Percentiles rank a stretch among this genome's conserved stretches.
phyloP scores from a whole-genome alignment of 2,329 filamentous ascomycete species.

The Apiospora saccharicola region DNA sequence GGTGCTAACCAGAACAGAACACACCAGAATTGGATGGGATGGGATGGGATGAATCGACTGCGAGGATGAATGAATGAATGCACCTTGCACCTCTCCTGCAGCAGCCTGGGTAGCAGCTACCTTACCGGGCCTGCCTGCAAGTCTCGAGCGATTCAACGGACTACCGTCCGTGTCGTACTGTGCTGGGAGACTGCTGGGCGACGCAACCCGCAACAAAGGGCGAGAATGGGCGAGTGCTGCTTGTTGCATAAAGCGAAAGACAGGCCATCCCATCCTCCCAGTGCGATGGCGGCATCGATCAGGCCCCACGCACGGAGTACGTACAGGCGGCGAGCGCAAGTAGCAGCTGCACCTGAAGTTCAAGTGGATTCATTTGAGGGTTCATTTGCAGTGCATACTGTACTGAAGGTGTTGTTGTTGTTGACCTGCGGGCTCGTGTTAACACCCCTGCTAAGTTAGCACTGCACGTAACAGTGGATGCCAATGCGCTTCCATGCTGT shows the following conservation, averaged over 20 bases:
- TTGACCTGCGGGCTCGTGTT: conserved; percentile 19
- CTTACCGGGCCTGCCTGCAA: conserved; percentile 2
- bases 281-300: not conserved
- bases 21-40: conserved; percentile 3
- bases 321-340: conserved; percentile 4
- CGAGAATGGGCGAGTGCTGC: not conserved
- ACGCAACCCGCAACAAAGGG: not conserved
- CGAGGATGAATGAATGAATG: conserved; percentile 13
- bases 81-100: conserved; percentile 9
- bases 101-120: not conserved
- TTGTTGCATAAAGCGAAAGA: not conserved
- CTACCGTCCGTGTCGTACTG: conserved; percentile 15
- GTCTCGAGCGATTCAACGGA: conserved; percentile 18
- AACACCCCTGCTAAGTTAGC: conserved; percentile 19
- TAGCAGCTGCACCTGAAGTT: conserved; percentile 13
- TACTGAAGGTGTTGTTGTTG: conserved; percentile 15
- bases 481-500: conserved; percentile 21
- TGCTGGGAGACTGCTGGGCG: not conserved
- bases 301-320: not conserved
- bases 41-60: conserved; percentile 18
- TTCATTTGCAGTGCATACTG: conserved; percentile 22
- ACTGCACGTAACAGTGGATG: conserved; percentile 21
- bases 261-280: not conserved
- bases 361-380: conserved; percentile 18
- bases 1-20: conserved; percentile 20